Evolutionary conservation across 2,329 filamentous ascomycete species (phyloP).

Genomic region (Fusarium graminum): DNA sequence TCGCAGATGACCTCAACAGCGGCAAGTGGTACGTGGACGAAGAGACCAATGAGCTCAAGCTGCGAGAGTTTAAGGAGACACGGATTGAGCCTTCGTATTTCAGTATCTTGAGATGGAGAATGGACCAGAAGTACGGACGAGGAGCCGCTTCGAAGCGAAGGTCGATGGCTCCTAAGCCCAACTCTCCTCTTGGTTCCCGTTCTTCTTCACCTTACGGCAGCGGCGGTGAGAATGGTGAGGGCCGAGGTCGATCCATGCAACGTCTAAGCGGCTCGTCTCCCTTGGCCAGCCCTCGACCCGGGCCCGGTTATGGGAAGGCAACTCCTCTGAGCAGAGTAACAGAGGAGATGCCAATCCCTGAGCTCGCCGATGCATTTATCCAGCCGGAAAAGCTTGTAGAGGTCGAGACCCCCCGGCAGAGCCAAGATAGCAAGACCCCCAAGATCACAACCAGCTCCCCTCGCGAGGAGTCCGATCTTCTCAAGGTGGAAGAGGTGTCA

Average conservation of each 20-base stretch:
- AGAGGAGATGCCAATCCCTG: constrained; percentile 70
- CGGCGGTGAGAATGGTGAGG: constrained; percentile 71
- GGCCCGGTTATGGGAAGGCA: constrained; percentile 68
- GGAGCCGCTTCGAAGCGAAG: constrained; percentile 64
- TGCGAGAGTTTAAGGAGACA: constrained; percentile 89
- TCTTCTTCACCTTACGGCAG: constrained; percentile 74
- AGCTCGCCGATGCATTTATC: constrained; percentile 55
- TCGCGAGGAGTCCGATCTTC: constrained; percentile 53
- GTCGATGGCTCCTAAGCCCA: constrained; percentile 62
- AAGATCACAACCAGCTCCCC: constrained; percentile 53
- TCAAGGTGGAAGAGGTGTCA: constrained; percentile 48
- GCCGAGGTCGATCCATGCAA: constrained; percentile 78
- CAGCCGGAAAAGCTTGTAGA: constrained; percentile 67
- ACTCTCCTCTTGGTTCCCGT: constrained; percentile 62
- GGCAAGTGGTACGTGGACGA: constrained; percentile 95
- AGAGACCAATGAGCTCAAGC: constrained; percentile 89
- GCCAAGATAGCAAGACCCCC: constrained; percentile 56
- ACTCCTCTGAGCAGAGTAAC: constrained; percentile 81
- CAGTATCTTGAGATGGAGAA: constrained; percentile 93
- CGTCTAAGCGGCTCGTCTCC: constrained; percentile 75
- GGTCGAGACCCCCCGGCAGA: constrained; percentile 66
- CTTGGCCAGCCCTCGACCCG: constrained; percentile 71
- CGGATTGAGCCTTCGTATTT: constrained; percentile 94
- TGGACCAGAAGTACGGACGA: constrained; percentile 94
- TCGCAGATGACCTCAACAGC: constrained; percentile 91